These are phyloP conservation scores for Dalbergia cochinchinensis DNA, from an alignment of 306 rosid genomes.

Conservation along the genomic window DNA sequence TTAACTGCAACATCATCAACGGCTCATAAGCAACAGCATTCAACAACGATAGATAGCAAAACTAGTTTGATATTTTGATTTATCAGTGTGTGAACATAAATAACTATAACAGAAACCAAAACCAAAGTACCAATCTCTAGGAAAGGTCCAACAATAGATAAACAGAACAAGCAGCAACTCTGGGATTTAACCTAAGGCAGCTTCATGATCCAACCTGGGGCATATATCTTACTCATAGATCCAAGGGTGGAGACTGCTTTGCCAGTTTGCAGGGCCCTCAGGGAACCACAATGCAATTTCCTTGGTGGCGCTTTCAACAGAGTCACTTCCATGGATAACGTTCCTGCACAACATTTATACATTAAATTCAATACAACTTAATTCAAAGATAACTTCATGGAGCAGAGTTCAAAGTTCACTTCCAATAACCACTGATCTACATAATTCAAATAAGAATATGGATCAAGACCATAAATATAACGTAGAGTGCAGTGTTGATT, in stretches of 20 bases:
- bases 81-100: conserved; percentile 21
- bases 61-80: conserved; percentile 28
- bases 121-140: conserved; percentile 30
- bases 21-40: background rate
- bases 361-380: background rate
- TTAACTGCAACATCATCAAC: background rate
- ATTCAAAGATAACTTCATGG: background rate
- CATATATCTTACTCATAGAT: conserved; percentile 64
- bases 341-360: conserved; percentile 59
- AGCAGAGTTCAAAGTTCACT: background rate
- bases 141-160: conserved; percentile 19
- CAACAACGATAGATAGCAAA: background rate
- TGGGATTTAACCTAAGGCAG: background rate
- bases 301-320: conserved; percentile 81
- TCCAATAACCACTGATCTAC: background rate
- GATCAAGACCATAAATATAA: background rate
- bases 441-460: background rate
- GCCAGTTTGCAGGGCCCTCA: conserved; percentile 77
- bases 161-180: conserved; percentile 12
- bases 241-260: conserved; percentile 83
- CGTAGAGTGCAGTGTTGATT: background rate
- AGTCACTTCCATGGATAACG: conserved; percentile 94
- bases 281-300: conserved; percentile 97
- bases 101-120: background rate
- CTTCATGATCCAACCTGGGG: background rate